Base-by-base conservation (phyloP, 2,329 filamentous ascomycete species). In the Helminthosporium solani region DNA sequence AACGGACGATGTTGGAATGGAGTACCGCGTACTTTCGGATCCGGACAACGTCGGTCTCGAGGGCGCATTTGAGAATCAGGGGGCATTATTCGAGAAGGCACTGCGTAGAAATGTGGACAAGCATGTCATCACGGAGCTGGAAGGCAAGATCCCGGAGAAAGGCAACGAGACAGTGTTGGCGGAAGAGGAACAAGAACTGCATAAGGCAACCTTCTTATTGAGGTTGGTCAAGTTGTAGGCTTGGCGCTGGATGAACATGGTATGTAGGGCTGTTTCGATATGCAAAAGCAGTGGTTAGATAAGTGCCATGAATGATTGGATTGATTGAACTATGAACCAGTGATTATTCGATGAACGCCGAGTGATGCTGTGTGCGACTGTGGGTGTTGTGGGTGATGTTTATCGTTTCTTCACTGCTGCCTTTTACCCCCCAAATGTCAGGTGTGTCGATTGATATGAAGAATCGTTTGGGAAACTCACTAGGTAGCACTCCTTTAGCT, bases 1-100 rank as follows among this genome's bases (percentile, higher is more conserved):
- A 1, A 97, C 92, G 0, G 94, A 99, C 64, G 94, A 97, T 64
- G 85, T 99, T 52, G 88, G 87, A 74, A 96, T 99, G 88, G 88
- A 95, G 70, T 97, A 96, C 74, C 79, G 79, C 47, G 83, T 97
- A 4, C 73, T 95, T 39, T 79, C 82, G 7, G 90, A 96, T 64
- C 87, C 88, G 0, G 87, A 94, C 2, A 79, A 82, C 35, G 79
- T 91, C 48, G 89, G 88, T 4, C 70, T 96, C 19, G 82, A 79
- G 46, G 77, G 79, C 44, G 84, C 85, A 2, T 90, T 95, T 63
- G 76, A 81, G 54, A 80, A 80, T 30, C 88, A 95, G 63, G 73
- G 80, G 18, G 70, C 76, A 35, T 75, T 80, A 27, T 88, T 95
- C 63, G 85, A 87, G 68, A 94, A 90, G 75, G 85, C 84, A 18